Conservation (phyloP, 108 stramenopile species). For the Parietichytrium sp. region DNA sequence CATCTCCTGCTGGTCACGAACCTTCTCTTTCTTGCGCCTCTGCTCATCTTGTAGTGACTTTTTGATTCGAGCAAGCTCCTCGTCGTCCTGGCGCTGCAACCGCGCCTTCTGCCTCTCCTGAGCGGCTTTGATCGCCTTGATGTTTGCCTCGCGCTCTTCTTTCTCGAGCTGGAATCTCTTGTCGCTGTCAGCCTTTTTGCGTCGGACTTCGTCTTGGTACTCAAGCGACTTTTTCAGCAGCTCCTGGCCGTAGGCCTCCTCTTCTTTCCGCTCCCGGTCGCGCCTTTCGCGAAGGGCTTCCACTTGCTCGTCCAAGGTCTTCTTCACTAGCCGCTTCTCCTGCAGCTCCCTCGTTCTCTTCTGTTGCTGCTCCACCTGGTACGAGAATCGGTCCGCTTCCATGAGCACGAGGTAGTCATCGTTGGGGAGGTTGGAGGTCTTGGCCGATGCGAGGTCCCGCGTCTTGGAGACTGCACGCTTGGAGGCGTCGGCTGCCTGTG, state of each 20-base stretch:
- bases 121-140: not conserved
- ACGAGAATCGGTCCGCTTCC: not conserved
- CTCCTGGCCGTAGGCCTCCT: not conserved
- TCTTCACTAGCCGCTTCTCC: not conserved
- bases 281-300: not conserved
- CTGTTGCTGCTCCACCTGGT: not conserved
- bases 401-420: conserved; percentile 10
- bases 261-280: conserved; percentile 23
- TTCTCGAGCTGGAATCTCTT: conserved; percentile 16
- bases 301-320: not conserved
- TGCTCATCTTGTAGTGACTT: not conserved
- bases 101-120: not conserved
- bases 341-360: not conserved
- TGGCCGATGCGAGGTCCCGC: not conserved
- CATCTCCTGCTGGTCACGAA: not conserved
- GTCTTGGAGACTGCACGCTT: not conserved
- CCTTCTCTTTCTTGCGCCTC: not conserved
- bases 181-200: not conserved
- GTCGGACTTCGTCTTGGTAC: not conserved
- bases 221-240: not conserved
- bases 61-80: not conserved
- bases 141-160: not conserved
- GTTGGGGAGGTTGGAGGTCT: not conserved
- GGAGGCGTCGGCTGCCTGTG: not conserved
- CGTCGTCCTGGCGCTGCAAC: not conserved